Evolutionary conservation across 2,329 filamentous ascomycete species (phyloP), one percentile per base, ranked within the genome.

Genomic region (Coniochaeta ligniaria): DNA sequence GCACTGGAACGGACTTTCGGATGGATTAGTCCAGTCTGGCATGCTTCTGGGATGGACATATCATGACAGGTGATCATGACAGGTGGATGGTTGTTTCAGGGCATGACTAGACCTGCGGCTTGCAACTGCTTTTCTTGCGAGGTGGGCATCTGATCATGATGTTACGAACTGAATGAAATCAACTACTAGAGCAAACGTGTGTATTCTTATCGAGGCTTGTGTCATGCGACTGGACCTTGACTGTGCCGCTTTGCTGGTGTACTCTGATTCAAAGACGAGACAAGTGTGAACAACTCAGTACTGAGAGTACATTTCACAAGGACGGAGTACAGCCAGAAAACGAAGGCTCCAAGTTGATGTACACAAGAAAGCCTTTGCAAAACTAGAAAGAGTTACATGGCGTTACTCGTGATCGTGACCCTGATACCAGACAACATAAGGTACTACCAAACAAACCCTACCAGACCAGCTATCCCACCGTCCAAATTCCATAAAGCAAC

Each of bases 71-170:
- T 31, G 47, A 11, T 31, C 14, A 31, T 31, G 47, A 47, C 20
- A 47, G 47, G 14, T 31, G 47, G 47, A 16, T 52, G 47, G 47
- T 31, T 28, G 47, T 52, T 47, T 52, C 24, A 26, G 9, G 26
- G 26, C 47, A 52, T 52, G 47, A 52, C 47, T 52, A 52, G 47
- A 52, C 24, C 47, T 52, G 47, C 47, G 47, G 47, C 26, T 31
- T 52, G 47, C 47, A 26, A 14, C 8, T 47, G 20, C 24, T 52
- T 52, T 26, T 47, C 7, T 22, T 52, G 6, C 47, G 47, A 52
- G 47, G 47, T n/a, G 47, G 54, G 35, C 54, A 57, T 57, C 54
- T 57, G 54, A 57, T 57, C 31, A 57, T 57, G 54, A 57, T 57
- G 54, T 35, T 57, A 57, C 22, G 54, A 56, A 57, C 31, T 22